Percentiles rank a stretch among this genome's conserved stretches.
Conservation (phyloP, 306 rosid species). For the Quercus robur region DNA sequence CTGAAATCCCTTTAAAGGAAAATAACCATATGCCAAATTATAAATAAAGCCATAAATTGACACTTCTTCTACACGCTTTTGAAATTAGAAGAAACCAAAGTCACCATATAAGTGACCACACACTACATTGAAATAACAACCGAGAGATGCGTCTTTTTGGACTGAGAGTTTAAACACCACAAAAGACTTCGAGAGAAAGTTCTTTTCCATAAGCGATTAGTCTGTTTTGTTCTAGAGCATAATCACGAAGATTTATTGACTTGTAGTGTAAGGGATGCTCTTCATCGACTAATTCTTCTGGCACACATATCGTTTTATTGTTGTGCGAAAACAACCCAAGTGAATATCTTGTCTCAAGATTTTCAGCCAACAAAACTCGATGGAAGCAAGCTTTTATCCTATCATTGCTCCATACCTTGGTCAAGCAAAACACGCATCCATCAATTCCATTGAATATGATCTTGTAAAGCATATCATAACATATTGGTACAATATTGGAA, state of each 20-base stretch:
- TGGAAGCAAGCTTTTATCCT: conserved; percentile 6
- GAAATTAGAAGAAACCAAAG: too few species aligned
- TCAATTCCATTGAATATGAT: too few species aligned
- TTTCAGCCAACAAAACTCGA: conserved; percentile 2
- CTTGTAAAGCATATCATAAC: too few species aligned
- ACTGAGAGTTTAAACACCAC: conserved; percentile 8
- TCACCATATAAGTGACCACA: too few species aligned
- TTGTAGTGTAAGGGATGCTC: conserved; percentile 16
- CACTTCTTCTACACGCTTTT: too few species aligned
- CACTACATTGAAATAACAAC: too few species aligned
- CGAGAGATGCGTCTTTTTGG: too few species aligned
- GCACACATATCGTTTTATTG: background rate
- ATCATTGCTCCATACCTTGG: conserved; percentile 14
- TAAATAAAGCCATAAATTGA: too few species aligned
- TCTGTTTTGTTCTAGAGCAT: background rate
- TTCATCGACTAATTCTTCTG: conserved; percentile 3
- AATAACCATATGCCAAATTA: too few species aligned
- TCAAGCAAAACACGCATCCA: background rate
- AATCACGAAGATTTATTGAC: background rate
- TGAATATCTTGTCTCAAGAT: background rate
- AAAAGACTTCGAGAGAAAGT: background rate
- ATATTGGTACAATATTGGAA: too few species aligned
- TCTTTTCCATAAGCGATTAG: background rate
- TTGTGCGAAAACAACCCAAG: conserved; percentile 5
- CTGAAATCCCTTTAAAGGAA: too few species aligned